Base-by-base conservation (phyloP, 176 grass and related monocot genomes). In the Themeda triandra region DNA sequence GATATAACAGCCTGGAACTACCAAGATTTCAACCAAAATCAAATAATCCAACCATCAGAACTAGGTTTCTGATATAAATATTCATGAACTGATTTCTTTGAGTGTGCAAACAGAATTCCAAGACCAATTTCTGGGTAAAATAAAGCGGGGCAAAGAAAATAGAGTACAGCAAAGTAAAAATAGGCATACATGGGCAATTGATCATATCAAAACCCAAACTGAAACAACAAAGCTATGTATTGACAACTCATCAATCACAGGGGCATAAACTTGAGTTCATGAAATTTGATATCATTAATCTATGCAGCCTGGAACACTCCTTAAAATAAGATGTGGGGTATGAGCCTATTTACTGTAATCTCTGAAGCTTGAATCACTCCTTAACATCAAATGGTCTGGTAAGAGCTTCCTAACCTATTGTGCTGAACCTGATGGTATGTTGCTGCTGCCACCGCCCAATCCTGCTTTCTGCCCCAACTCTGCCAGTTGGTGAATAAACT, bases 401-500 rank as follows among this genome's bases (percentile, higher is more conserved):
- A 87, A 74, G 67, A 83, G 80, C 71, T 36, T 80, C 63, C 63
- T 80, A 77, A 77, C 64, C 92, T 90, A 95, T 36, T 95, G 89
- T 19, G 64, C 30, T 53, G 63, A 23, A 69, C 63, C 78, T 49
- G 82, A 42, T 77, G 87, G 69, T 65, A 69, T 48, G 83, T 85
- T 88, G 80, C 78, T 86, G 70, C 80, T 66, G 60, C 59, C 83
- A 84, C 83, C 84, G 69, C 92, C 95, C 71, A 98, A 83, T 42
- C 90, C 92, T 49, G 92, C 92, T 71, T 98, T 98, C 84, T 91
- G 91, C 41, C 95, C 95, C 89, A 98, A 80, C 83, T 89, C 92
- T 8, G 85, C 78, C 48, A 98, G 91, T 69, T 98, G 95, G 71
- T 95, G 86, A 84, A 98, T 79, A 83, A 98, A 98, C n/a, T 98